These are phyloP conservation scores for Clitoria ternatea DNA, from an alignment of 306 rosid species.

Conservation along the genomic window DNA sequence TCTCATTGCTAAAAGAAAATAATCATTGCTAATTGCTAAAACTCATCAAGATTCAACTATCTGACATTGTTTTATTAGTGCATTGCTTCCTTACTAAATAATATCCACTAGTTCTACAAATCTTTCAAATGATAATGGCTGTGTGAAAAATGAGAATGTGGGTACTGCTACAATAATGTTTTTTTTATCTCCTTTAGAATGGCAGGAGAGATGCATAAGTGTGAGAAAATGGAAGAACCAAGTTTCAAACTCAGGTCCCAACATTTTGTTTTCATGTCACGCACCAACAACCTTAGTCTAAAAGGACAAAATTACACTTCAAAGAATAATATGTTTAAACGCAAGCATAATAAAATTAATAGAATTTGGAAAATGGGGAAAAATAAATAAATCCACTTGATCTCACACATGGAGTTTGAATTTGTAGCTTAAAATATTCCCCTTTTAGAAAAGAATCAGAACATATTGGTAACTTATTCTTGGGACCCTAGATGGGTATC, in stretches of 20 bases:
- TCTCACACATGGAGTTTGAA: slow-evolving; percentile 12
- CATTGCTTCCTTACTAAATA: background rate
- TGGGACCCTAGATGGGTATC: slow-evolving; percentile 71
- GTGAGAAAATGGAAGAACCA: too few relatives aligned
- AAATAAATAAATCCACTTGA: slow-evolving; percentile 15
- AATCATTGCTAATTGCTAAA: too few relatives aligned
- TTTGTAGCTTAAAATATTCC: slow-evolving; percentile 33
- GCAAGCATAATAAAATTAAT: background rate
- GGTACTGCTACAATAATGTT: too few relatives aligned
- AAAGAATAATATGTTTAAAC: background rate
- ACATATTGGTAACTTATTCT: slow-evolving; percentile 56
- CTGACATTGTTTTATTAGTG: background rate
- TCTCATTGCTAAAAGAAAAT: background rate
- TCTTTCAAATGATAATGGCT: background rate
- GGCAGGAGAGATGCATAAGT: too few relatives aligned
- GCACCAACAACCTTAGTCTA: too few relatives aligned
- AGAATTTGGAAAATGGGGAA: background rate
- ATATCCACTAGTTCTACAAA: background rate
- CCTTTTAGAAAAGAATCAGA: slow-evolving; percentile 44
- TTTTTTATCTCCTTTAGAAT: too few relatives aligned
- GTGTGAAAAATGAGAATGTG: background rate
- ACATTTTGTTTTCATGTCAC: too few relatives aligned
- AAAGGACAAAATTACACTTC: too few relatives aligned
- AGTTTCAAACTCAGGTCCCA: too few relatives aligned
- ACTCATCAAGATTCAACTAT: background rate